A percentile compares a stretch with the other conserved stretches of the same genome.
phyloP scores from a whole-genome alignment of 139 green algal species.

The Eudorina sp. region DNA sequence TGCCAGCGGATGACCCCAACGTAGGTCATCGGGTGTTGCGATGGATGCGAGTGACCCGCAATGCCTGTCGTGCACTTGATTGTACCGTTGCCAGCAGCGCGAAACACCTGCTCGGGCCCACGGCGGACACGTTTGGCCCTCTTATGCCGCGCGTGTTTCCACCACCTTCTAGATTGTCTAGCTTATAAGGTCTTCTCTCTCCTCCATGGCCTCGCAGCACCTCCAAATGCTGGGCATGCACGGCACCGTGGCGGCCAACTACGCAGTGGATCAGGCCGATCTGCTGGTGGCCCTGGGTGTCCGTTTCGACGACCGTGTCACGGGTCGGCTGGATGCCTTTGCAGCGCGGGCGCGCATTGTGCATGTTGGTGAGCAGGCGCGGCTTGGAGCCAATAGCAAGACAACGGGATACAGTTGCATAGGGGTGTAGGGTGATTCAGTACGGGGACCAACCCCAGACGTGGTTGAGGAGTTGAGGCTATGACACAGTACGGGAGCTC shows the following conservation, averaged over 20 bases:
- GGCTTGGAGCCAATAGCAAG: too few species aligned
- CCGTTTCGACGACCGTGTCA: conserved; percentile 99
- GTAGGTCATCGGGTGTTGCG: too few species aligned
- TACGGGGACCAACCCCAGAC: neutral
- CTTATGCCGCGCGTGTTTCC: too few species aligned
- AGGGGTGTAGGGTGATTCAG: neutral
- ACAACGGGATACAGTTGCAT: too few species aligned
- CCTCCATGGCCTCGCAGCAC: conserved; percentile 70
- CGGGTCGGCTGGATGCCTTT: conserved; percentile 97
- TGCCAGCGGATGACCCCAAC: conserved; percentile 70
- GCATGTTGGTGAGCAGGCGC: conserved; percentile 89
- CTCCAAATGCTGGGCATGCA: conserved; percentile 99
- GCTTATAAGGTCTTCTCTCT: too few species aligned
- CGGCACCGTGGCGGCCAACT: conserved; percentile 97
- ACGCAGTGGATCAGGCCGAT: conserved; percentile 94
- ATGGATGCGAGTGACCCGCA: too few species aligned
- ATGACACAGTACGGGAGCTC: too few species aligned
- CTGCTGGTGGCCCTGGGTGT: conserved; percentile 97
- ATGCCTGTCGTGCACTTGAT: too few species aligned
- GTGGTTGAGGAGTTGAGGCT: neutral
- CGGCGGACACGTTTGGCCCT: too few species aligned
- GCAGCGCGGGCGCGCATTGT: conserved; percentile 92
- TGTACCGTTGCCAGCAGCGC: too few species aligned
- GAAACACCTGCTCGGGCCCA: too few species aligned
- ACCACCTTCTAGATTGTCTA: too few species aligned